Base-by-base conservation (phyloP, 768 basidiomycete species). In the Lactifluus piperatus region DNA sequence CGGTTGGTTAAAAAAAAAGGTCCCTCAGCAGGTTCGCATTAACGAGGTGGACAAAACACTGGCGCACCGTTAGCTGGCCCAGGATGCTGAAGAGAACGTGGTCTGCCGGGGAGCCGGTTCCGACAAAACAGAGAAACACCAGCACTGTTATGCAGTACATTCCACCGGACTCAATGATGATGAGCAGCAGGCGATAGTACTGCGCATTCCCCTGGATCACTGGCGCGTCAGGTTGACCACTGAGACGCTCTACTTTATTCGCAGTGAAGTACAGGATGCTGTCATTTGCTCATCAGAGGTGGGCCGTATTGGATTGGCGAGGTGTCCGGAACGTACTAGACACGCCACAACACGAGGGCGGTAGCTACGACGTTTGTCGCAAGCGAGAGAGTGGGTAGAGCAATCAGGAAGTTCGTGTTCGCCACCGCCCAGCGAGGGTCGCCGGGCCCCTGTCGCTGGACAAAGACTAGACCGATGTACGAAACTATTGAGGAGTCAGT, bases 161-260 rank as follows among this genome's bases (percentile, higher is more conserved):
- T 39, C 52, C 62, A 18, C 62, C 62, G 8, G 62, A 62, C 49
- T 62, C 58, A 53, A 62, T 62, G 45, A 62, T 43, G 22, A 62
- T 37, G 18, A 51, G 36, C 29, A 62, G 43, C 20, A 62, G 30
- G n/a, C 53, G 52, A 6, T 24, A 51, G 27, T 58, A 60, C 1
- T 20, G 62, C 4, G 24, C 45, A 10, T 20, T 24, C 11, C 43
- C 11, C 22, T 44, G 4, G 22, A 22, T 13, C 22, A 11, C 11
- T 44, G 6, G 43, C 16, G 24, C 16, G 10, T 10, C 10, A 5
- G 20, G 10, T 11, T 4, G 10, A 5, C 9, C 4, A 16, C 36
- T 43, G 16, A 29, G 29, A 45, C 14, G 32, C 16, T 54, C 53
- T 24, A 54, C 36, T 27, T 22, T 50, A 45, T 22, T 54, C 24